These are phyloP conservation scores for Lablab purpureus DNA, from an alignment of 306 rosid genomes.

Conservation along the genomic window DNA sequence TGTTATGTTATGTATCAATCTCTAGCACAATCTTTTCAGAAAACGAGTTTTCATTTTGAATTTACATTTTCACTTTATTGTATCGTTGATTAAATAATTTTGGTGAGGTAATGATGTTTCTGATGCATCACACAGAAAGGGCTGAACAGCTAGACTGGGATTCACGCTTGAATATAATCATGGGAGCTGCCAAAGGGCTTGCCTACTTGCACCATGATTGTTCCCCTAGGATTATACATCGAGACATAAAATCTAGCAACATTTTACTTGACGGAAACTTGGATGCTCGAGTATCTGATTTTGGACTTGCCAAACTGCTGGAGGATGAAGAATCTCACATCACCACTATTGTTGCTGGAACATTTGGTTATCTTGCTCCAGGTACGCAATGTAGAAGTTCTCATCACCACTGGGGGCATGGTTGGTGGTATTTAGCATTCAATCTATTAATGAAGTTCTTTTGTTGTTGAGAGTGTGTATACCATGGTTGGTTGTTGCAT, in stretches of 20 bases:
- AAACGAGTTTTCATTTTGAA: not conserved
- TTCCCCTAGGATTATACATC: conserved; percentile 95
- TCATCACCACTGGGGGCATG: not conserved
- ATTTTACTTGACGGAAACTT: conserved; percentile 93
- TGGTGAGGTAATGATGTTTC: conserved; percentile 44
- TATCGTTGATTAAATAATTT: conserved; percentile 28
- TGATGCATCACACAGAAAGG: conserved; percentile 66
- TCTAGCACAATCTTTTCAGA: not conserved
- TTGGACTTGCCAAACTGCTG: conserved; percentile 96
- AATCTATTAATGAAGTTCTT: conserved; percentile 37
- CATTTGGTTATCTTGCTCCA: conserved; percentile 99
- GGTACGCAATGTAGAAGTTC: conserved; percentile 59
- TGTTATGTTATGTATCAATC: not conserved
- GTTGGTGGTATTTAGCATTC: conserved; percentile 29
- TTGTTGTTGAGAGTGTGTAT: conserved; percentile 23
- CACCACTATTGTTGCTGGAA: conserved; percentile 98
- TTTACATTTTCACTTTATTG: not conserved
- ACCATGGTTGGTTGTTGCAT: too few species aligned
- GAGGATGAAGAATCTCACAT: conserved; percentile 98
- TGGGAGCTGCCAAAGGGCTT: conserved; percentile 99
- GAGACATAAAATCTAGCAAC: conserved; percentile 98
- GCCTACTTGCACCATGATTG: conserved; percentile 99
- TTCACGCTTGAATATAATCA: conserved; percentile 86
- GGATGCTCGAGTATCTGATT: conserved; percentile 98
- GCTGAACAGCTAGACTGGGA: conserved; percentile 98